phyloP scores from a whole-genome alignment of 306 rosid genomes.

The Castanea crenata region DNA sequence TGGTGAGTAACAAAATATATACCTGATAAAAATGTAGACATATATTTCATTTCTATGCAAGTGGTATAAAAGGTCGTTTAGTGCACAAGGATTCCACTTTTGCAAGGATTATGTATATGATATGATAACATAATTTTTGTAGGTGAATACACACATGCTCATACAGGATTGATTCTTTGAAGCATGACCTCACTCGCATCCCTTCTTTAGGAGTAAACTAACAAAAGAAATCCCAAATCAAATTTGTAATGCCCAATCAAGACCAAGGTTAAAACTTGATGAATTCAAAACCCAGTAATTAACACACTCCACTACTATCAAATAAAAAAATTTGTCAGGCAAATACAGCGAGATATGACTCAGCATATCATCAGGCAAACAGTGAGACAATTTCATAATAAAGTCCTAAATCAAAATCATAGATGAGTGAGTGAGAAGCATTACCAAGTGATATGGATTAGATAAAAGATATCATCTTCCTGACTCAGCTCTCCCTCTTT shows the following conservation, averaged over 20 bases:
- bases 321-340: not conserved
- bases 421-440: constrained; percentile 14
- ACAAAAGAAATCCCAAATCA: not conserved
- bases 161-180: not conserved
- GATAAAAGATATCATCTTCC: constrained; percentile 84
- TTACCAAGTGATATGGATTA: constrained; percentile 96
- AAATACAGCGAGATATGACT: not conserved
- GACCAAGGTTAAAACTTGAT: not conserved
- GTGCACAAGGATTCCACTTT: no score
- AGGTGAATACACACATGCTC: not conserved
- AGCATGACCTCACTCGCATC: not conserved
- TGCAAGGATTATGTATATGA: not conserved
- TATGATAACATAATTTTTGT: not conserved
- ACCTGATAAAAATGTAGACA: not conserved
- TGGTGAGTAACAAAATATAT: not conserved
- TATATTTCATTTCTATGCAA: not conserved
- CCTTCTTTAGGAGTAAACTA: not conserved
- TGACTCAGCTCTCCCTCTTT: constrained; percentile 82
- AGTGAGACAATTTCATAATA: constrained; percentile 6
- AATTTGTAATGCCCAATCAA: not conserved
- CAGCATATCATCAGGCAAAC: not conserved
- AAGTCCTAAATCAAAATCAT: constrained; percentile 4
- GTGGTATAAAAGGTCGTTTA: no score
- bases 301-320: not conserved
- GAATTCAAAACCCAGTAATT: not conserved